A percentile compares a stretch with the other conserved stretches of the same genome.
Evolutionary conservation across 1,284 basidiomycete species (phyloP).

Genomic region (Rhodotorula sp.): DNA sequence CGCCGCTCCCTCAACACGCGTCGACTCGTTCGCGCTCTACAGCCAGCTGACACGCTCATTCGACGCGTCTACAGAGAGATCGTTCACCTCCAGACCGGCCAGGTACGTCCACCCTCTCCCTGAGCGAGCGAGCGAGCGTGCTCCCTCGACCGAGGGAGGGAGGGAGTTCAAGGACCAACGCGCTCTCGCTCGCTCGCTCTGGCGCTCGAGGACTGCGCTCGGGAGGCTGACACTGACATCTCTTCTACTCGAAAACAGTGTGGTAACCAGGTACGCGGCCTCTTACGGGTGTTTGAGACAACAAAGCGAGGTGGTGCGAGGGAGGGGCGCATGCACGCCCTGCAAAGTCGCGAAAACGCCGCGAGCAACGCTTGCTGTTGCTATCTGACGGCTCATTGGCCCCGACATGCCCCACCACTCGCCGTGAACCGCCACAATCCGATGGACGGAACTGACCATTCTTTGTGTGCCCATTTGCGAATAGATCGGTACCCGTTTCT

Average conservation of each 20-base stretch:
- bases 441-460: not conserved
- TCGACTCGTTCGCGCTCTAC: not conserved
- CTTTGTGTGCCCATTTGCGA: no score
- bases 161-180: not conserved
- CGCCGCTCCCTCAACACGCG: not conserved
- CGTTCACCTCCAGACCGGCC: conserved; percentile 93
- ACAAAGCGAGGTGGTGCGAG: not conserved
- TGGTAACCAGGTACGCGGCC: conserved; percentile 13
- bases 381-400: not conserved
- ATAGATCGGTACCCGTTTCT: conserved; percentile 69
- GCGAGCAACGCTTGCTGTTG: not conserved
- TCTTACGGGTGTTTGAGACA: not conserved
- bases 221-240: not conserved
- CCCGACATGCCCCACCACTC: not conserved
- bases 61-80: conserved; percentile 60
- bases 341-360: not conserved
- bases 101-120: conserved; percentile 59
- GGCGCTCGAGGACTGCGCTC: fast-evolving
- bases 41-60: not conserved
- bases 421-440: not conserved
- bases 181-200: not conserved
- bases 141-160: not conserved
- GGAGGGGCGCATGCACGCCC: not conserved
- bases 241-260: not conserved
- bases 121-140: not conserved